Percentiles rank a stretch among this genome's conserved stretches.
phyloP scores from a whole-genome alignment of 345 rosid genomes.

The Eucalyptus sideroxylon region DNA sequence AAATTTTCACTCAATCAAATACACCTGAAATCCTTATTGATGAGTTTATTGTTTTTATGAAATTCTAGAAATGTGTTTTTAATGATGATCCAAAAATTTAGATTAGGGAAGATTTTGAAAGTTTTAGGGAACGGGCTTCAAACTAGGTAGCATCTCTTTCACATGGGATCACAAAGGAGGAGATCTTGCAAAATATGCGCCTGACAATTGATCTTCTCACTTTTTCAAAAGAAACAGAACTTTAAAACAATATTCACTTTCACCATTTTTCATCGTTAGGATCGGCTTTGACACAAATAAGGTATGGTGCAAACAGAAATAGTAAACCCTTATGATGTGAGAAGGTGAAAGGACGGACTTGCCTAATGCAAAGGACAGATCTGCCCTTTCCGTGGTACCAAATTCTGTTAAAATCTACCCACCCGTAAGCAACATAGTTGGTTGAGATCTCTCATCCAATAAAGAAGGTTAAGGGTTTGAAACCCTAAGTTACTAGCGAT shows the following conservation, averaged over 20 bases:
- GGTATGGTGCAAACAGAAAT: not conserved
- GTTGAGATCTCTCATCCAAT: rapidly evolving
- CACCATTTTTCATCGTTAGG: not conserved
- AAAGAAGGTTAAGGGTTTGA: rapidly evolving
- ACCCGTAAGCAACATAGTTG: rapidly evolving
- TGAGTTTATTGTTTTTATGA: not conserved
- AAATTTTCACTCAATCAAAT: not conserved
- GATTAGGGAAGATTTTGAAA: not conserved
- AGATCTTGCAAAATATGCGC: not conserved
- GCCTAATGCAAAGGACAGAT: not conserved
- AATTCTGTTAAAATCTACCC: not conserved
- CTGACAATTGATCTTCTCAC: not conserved
- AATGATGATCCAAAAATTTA: not conserved
- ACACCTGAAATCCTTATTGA: not conserved
- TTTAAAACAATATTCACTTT: not conserved
- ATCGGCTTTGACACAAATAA: not conserved
- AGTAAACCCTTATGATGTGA: not conserved
- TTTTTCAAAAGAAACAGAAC: not conserved
- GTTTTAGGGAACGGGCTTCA: not conserved
- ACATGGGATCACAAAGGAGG: not conserved
- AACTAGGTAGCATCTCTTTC: not conserved
- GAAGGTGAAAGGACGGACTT: not conserved
- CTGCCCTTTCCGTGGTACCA: not conserved
- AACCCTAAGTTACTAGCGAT: rapidly evolving
- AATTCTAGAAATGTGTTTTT: not conserved